phyloP scores from a whole-genome alignment of 176 grass and related monocot species.

The Secale cereale region DNA sequence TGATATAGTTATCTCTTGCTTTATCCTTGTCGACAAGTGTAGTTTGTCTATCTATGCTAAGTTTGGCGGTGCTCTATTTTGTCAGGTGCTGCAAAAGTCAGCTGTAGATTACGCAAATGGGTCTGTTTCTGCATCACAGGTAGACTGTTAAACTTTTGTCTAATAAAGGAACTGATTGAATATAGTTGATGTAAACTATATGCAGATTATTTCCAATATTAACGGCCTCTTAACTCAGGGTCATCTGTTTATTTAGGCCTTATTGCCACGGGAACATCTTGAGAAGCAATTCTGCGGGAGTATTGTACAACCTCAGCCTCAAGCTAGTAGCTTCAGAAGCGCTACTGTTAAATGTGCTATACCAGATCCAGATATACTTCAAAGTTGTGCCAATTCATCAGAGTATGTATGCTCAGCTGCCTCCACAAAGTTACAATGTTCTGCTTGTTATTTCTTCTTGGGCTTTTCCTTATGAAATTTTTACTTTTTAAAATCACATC shows the following conservation, averaged over 20 bases:
- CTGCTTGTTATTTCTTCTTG: slow-evolving; percentile 7
- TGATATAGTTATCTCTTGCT: slow-evolving; percentile 3
- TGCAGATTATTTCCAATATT: slow-evolving; percentile 2
- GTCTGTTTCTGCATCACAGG: slow-evolving; percentile 61
- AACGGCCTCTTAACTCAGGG: slow-evolving; percentile 13
- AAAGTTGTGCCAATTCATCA: slow-evolving; percentile 61
- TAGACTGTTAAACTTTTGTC: slow-evolving; percentile 30
- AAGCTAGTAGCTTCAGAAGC: slow-evolving; percentile 62
- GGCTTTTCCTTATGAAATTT: not conserved
- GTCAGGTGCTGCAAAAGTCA: slow-evolving; percentile 78
- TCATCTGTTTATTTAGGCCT: slow-evolving; percentile 49
- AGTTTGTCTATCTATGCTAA: slow-evolving; percentile 14
- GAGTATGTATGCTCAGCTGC: slow-evolving; percentile 60
- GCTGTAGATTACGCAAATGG: slow-evolving; percentile 79
- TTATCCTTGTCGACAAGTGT: slow-evolving; percentile 7
- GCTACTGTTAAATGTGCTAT: slow-evolving; percentile 72
- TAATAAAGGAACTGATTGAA: slow-evolving; percentile 23
- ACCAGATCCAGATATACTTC: slow-evolving; percentile 81
- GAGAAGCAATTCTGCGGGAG: slow-evolving; percentile 56
- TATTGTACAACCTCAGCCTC: slow-evolving; percentile 43
- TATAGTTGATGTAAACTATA: slow-evolving; percentile 18
- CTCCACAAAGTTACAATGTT: not conserved
- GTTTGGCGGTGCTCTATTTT: slow-evolving; percentile 11
- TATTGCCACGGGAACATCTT: slow-evolving; percentile 78
- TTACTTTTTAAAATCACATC: slow-evolving; percentile 6